Evolutionary conservation across 73 alveolate species (phyloP), one percentile per base, ranked within the genome.

Genomic region (Uronychia binucleata): DNA sequence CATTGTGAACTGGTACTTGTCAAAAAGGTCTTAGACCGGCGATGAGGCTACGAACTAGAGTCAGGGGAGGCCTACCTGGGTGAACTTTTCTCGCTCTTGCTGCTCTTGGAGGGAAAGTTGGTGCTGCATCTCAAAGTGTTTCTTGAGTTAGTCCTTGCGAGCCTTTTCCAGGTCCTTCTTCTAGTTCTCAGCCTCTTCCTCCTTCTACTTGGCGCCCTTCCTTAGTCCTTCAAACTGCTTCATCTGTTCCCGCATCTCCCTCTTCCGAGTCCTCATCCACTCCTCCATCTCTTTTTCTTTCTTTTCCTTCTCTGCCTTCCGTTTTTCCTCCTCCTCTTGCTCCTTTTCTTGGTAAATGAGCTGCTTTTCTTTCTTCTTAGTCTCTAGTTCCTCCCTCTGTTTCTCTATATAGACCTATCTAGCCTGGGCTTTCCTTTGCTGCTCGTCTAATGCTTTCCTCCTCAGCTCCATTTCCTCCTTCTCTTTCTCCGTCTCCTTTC

Each of bases 61-160:
- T 11, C 19, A 11, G 19, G 5, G 67, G 19, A 46, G n/a, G 5
- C 5, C n/a, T 46, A 90, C 84, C 31, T 79, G 81, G 75, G 82
- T 27, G 74, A 81, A 33, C 35, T 90, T 89, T 31, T 84, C 92
- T 27, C 74, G 58, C 28, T 83, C 92, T 75, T 85, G 1, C 58
- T 81, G 88, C 30, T 90, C 91, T 0, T 34, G 81, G 33, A 79
- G 93, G 57, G 67, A 28, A 29, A 82, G 86, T 28, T 79, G 74
- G 35, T 80, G 76, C 30, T 57, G 75, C 26, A 59, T 31, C 74
- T 79, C 33, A 26, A 90, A 75, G 32, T 90, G 86, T 33, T 83
- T 57, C 31, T 35, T 86, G 28, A 89, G 82, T 60, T 89, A 77
- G 30, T 84, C 88, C 76, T 81, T 89, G 19, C 28, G 31, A 26